Conservation (phyloP, 768 basidiomycete genomes). For the Leucocoprinus sp. region DNA sequence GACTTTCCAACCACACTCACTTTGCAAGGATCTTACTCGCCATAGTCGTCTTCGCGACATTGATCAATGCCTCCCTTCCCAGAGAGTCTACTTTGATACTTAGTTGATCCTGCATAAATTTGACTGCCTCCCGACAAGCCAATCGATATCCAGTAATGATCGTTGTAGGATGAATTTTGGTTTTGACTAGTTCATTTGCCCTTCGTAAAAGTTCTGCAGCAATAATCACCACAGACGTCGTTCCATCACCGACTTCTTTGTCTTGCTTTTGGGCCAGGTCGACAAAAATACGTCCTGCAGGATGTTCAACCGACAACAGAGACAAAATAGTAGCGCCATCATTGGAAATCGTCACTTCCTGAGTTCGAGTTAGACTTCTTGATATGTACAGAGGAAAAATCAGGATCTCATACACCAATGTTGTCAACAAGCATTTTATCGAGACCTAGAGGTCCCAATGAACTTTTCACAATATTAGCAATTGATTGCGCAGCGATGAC, state of each 20-base stretch:
- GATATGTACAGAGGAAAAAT: slow-evolving; percentile 2
- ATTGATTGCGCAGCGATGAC: slow-evolving; percentile 94
- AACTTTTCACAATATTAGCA: slow-evolving; percentile 96
- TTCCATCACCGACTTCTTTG: slow-evolving; percentile 98
- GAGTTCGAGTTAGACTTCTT: slow-evolving; percentile 8
- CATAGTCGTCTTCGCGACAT: slow-evolving; percentile 98
- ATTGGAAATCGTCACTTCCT: slow-evolving; percentile 99
- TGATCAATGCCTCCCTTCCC: slow-evolving; percentile 88
- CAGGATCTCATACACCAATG: slow-evolving; percentile 66
- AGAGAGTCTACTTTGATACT: slow-evolving; percentile 89
- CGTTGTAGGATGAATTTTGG: slow-evolving; percentile 97
- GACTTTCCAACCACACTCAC: slow-evolving; percentile 45
- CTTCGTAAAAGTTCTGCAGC: slow-evolving; percentile 95
- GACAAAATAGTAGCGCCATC: slow-evolving; percentile 99
- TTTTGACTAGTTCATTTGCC: slow-evolving; percentile 96
- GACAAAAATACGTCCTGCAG: slow-evolving; percentile 94
- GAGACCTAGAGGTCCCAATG: slow-evolving; percentile 87
- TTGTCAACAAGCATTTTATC: slow-evolving; percentile 99
- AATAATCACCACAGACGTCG: slow-evolving; percentile 96
- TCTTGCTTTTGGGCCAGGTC: slow-evolving; percentile 99
- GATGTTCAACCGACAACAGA: slow-evolving; percentile 89
- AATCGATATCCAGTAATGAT: slow-evolving; percentile 98
- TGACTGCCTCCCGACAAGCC: slow-evolving; percentile 94
- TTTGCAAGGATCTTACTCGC: slow-evolving; percentile 96
- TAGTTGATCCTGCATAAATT: slow-evolving; percentile 96